Base-by-base conservation (phyloP, 2,329 filamentous ascomycete species). In the Lojkania enalia region DNA sequence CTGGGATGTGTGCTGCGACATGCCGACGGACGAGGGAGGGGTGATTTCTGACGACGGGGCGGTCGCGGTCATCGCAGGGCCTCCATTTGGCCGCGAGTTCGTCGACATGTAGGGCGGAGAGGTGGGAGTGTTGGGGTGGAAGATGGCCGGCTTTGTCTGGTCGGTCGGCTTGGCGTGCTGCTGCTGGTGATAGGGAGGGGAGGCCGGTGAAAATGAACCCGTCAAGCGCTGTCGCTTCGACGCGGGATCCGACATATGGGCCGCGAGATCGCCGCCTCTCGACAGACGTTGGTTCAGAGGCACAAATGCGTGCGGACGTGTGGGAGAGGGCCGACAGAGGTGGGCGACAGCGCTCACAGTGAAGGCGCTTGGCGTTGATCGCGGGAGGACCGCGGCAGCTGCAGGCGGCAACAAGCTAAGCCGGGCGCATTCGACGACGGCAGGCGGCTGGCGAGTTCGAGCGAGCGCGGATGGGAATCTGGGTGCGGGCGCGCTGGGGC, bases 71-170 rank as follows among this genome's bases (percentile, higher is more conserved):
- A 52, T 52, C 54, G 62, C 54, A 58, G 57, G 50, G 41, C 58
- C 54, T 60, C 66, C 66, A 68, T 69, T 63, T 52, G 66, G 52
- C 45, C 70, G 69, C 62, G 72, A 69, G 71, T 64, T 70, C 56
- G 73, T 73, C 64, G 73, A 74, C 69, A 71, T 71, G 46, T 71
- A 71, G 42, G 74, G 73, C 42, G 73, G 73, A 18, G 73, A 75
- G 27, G 74, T 75, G 42, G 74, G 75, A 7, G 74, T 77, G 55
- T 75, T 72, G 36, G 74, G 74, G 39, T 71, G 67, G 39, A 64
- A 54, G 50, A 70, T 66, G 60, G 63, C 59, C 53, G 59, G 52
- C 63, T 74, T 73, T 66, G 69, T 70, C 53, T 71, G 58, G 20
- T 55, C 61, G 62, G 52, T 61, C 43, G 63, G 51, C 64, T 67